Percentiles rank a stretch among this genome's conserved stretches.
Conservation (phyloP, 805 yeast species). For the Yamadazyma laniorum region DNA sequence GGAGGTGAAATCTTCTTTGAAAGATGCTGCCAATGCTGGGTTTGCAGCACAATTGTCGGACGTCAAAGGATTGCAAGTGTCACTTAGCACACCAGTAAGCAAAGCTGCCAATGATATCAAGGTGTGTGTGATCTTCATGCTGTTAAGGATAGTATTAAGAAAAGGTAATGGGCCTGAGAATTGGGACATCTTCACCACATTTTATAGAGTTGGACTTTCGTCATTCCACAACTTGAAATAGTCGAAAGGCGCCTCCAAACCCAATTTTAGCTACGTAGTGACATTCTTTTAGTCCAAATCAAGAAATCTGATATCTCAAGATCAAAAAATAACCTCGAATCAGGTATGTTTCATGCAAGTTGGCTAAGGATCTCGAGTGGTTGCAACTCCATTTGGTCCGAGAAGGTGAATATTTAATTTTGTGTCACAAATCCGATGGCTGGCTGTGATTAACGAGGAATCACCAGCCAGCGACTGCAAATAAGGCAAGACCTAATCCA, state of each 20-base stretch:
- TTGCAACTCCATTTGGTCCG: too few relatives aligned
- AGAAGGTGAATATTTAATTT: too few relatives aligned
- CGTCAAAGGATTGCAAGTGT: constrained; percentile 29
- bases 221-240: too few relatives aligned
- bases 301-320: background rate
- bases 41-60: constrained; percentile 25
- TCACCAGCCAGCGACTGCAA: constrained; percentile 3
- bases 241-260: too few relatives aligned
- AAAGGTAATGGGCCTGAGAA: too few relatives aligned
- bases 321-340: background rate
- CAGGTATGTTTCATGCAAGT: background rate
- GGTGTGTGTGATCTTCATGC: constrained; percentile 11
- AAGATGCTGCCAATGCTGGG: constrained; percentile 28
- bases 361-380: too few relatives aligned
- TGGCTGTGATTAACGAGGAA: constrained; percentile 5
- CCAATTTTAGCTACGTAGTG: too few relatives aligned
- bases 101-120: constrained; percentile 10
- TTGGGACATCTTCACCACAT: too few relatives aligned
- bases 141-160: too few relatives aligned
- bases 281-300: too few relatives aligned
- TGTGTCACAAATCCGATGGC: constrained; percentile 8
- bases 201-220: too few relatives aligned
- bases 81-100: constrained; percentile 1
- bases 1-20: constrained; percentile 26
- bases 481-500: too few relatives aligned